A percentile compares a stretch with the other conserved stretches of the same genome.
phyloP scores from a whole-genome alignment of 768 basidiomycete species.

The Mycena capillaripes region DNA sequence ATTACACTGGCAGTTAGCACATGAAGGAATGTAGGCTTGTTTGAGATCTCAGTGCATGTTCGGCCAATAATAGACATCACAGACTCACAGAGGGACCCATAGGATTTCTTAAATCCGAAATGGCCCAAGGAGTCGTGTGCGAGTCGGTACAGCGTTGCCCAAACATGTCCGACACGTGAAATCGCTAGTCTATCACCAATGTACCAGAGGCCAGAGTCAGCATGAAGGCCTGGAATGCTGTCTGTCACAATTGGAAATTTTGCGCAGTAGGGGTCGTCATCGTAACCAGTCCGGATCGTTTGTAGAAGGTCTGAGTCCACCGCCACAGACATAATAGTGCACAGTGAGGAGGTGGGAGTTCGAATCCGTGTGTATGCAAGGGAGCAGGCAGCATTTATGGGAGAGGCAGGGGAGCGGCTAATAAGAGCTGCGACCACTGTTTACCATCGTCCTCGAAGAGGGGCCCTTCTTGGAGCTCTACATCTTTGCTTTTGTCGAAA shows the following conservation, averaged over 20 bases:
- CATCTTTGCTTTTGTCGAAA: neutral
- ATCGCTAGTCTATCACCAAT: conserved; percentile 41
- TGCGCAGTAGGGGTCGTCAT: conserved; percentile 21
- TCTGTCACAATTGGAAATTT: conserved; percentile 2
- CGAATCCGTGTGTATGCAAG: neutral
- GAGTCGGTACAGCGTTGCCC: conserved; percentile 42
- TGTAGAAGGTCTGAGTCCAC: neutral
- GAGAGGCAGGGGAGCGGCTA: neutral
- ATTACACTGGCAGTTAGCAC: conserved; percentile 51
- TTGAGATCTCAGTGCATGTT: conserved; percentile 50
- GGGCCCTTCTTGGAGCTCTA: neutral
- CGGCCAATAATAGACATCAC: conserved; percentile 53
- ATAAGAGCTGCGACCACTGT: neutral
- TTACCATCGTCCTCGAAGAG: neutral
- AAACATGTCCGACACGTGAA: conserved; percentile 34
- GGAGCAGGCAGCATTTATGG: neutral
- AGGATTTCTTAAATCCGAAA: conserved; percentile 52
- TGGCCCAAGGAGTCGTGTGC: conserved; percentile 49
- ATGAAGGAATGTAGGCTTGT: conserved; percentile 47
- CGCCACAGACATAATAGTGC: neutral
- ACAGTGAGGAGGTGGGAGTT: too few relatives aligned
- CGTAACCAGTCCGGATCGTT: conserved; percentile 7
- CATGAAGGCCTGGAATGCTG: neutral
- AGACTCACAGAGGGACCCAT: conserved; percentile 35
- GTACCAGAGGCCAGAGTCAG: conserved; percentile 40